Evolutionary conservation across 2,329 filamentous ascomycete genomes (phyloP).

Genomic region (Aspergillus bombycis): DNA sequence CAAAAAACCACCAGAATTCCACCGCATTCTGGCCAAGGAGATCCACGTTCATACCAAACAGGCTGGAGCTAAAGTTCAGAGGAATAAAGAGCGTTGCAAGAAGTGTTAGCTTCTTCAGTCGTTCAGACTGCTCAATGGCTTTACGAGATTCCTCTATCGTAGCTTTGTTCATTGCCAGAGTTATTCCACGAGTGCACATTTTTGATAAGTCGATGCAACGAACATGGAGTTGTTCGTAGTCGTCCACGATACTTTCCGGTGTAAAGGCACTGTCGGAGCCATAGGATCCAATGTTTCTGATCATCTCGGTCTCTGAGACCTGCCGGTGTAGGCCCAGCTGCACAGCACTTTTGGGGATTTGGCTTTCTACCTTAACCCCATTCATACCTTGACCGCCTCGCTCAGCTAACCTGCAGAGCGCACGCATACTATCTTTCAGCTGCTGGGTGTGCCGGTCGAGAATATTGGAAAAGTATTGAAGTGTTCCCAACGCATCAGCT

Average conservation of each 20-base stretch:
- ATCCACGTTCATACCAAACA: slow-evolving; percentile 12
- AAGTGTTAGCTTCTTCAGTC: slow-evolving; percentile 9
- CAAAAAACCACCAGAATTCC: slow-evolving; percentile 12
- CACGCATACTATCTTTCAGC: slow-evolving; percentile 6
- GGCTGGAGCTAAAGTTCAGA: slow-evolving; percentile 7
- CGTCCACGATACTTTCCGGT: neutral
- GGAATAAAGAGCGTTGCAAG: slow-evolving; percentile 12
- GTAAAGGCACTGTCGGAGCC: neutral
- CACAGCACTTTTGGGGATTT: neutral
- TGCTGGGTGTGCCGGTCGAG: slow-evolving; percentile 9
- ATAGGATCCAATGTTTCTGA: neutral
- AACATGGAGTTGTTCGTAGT: slow-evolving; percentile 6
- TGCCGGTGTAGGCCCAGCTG: neutral
- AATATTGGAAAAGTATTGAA: slow-evolving; percentile 9
- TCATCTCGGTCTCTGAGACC: neutral
- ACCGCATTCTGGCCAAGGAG: slow-evolving; percentile 7
- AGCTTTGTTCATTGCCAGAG: slow-evolving; percentile 10
- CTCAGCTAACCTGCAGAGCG: neutral
- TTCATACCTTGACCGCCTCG: neutral
- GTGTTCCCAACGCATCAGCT: slow-evolving; percentile 2
- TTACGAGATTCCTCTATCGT: slow-evolving; percentile 9
- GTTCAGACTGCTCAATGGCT: slow-evolving; percentile 10
- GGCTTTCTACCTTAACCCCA: neutral
- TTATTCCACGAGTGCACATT: slow-evolving; percentile 7
- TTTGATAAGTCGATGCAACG: slow-evolving; percentile 6